Evolutionary conservation across 192 early-diverging fungal genomes (phyloP).

Genomic region (Obelidium mucronatum): DNA sequence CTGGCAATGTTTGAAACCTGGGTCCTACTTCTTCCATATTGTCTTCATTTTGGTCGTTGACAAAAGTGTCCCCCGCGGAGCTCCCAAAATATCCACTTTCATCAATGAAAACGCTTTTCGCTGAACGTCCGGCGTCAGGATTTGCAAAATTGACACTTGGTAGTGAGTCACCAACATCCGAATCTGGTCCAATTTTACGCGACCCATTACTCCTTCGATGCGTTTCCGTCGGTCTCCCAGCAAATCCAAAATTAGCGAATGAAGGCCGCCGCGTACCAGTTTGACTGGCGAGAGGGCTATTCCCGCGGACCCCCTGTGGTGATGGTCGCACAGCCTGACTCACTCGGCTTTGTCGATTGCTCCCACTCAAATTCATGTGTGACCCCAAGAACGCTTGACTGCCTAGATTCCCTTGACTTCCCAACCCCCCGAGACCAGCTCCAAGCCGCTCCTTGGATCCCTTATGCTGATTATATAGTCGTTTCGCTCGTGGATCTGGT

Average conservation of each 20-base stretch:
- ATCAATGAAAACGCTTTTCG: slow-evolving; percentile 33
- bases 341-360: background rate
- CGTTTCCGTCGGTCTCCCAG: background rate
- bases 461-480: slow-evolving; percentile 15
- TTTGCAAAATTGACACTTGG: background rate
- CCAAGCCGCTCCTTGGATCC: slow-evolving; percentile 3
- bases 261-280: background rate
- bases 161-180: background rate
- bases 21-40: slow-evolving; percentile 36
- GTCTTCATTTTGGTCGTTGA: slow-evolving; percentile 5
- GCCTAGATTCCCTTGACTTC: slow-evolving; percentile 1
- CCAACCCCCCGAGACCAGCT: background rate
- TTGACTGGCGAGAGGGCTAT: background rate
- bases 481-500: slow-evolving; percentile 1
- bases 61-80: background rate
- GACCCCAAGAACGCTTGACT: background rate
- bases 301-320: background rate
- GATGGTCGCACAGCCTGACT: background rate
- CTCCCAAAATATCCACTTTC: slow-evolving; percentile 8
- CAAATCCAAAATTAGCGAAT: background rate
- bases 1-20: slow-evolving; percentile 43
- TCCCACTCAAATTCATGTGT: background rate
- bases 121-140: background rate
- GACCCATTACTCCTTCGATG: background rate
- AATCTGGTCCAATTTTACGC: background rate